phyloP scores from a whole-genome alignment of 1,284 basidiomycete species.

The Malassezia equina region DNA sequence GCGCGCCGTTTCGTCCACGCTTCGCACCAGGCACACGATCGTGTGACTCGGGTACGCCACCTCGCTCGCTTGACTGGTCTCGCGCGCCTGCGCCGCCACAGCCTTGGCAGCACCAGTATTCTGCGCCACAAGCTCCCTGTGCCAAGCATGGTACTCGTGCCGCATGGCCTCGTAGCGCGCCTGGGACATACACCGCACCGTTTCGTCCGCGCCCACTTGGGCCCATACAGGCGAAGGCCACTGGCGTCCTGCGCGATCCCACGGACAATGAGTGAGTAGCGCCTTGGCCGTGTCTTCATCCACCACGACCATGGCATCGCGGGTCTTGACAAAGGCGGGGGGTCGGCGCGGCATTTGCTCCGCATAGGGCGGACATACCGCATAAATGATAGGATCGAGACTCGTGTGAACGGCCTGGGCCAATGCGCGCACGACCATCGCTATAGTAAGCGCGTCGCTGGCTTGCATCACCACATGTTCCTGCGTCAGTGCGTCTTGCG shows the following conservation, averaged over 20 bases:
- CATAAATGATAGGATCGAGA: not conserved
- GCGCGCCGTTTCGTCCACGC: not conserved
- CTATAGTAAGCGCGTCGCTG: not conserved
- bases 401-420: not conserved
- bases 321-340: not conserved
- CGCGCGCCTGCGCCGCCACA: not conserved
- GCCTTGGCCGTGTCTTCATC: not conserved
- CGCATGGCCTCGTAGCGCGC: not conserved
- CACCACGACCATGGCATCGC: conserved; percentile 4
- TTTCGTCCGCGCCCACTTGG: not conserved
- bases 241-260: not conserved
- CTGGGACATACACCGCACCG: not conserved
- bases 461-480: conserved; percentile 1
- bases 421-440: not conserved
- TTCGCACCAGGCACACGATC: not conserved
- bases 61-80: not conserved
- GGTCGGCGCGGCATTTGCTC: not conserved
- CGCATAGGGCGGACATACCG: not conserved
- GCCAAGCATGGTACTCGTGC: conserved; percentile 10
- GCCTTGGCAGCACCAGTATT: conserved; percentile 1
- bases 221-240: not conserved
- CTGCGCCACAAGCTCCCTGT: not conserved
- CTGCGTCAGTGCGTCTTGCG: not conserved
- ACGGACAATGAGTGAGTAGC: not conserved
- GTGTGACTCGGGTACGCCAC: not conserved